phyloP scores from a whole-genome alignment of 2,329 filamentous ascomycete genomes.

The Calonectria multiphialidica region DNA sequence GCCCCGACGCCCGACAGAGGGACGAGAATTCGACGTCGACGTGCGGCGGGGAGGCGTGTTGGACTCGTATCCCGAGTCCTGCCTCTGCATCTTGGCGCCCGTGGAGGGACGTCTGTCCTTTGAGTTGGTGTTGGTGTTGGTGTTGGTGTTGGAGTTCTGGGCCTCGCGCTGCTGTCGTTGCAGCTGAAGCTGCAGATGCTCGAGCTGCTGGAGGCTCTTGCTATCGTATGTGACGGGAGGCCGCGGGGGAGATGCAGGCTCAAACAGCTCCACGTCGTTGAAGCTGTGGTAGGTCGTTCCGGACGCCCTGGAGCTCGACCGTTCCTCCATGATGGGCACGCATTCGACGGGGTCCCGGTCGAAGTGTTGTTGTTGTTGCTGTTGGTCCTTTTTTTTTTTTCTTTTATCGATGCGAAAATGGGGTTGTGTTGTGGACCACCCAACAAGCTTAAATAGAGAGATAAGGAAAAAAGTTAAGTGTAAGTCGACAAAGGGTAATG shows the following conservation, averaged over 20 bases:
- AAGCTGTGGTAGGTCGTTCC: conserved; percentile 68
- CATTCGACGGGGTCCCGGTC: conserved; percentile 31
- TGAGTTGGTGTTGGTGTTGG: too few relatives aligned
- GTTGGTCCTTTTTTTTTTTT: background rate
- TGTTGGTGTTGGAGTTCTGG: conserved; percentile 33
- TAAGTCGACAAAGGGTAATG: conserved; percentile 8
- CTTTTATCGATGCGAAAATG: background rate
- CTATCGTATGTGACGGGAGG: conserved; percentile 40
- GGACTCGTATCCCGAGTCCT: conserved; percentile 72
- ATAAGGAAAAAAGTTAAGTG: background rate
- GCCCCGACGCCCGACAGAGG: conserved; percentile 47
- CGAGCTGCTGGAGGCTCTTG: conserved; percentile 35
- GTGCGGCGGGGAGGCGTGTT: conserved; percentile 52
- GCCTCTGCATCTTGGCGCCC: conserved; percentile 61
- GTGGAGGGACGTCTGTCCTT: conserved; percentile 46
- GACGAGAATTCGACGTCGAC: conserved; percentile 50
- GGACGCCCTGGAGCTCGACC: conserved; percentile 58
- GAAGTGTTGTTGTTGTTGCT: background rate
- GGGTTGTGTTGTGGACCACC: background rate
- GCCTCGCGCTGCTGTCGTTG: conserved; percentile 37
- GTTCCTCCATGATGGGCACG: conserved; percentile 44
- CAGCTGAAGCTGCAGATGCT: conserved; percentile 37
- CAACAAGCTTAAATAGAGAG: background rate
- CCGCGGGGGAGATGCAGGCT: conserved; percentile 50
- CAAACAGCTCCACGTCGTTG: conserved; percentile 61